These are phyloP conservation scores for Tremella mesenterica DNA, from an alignment of 768 basidiomycete species.

Conservation along the genomic window DNA sequence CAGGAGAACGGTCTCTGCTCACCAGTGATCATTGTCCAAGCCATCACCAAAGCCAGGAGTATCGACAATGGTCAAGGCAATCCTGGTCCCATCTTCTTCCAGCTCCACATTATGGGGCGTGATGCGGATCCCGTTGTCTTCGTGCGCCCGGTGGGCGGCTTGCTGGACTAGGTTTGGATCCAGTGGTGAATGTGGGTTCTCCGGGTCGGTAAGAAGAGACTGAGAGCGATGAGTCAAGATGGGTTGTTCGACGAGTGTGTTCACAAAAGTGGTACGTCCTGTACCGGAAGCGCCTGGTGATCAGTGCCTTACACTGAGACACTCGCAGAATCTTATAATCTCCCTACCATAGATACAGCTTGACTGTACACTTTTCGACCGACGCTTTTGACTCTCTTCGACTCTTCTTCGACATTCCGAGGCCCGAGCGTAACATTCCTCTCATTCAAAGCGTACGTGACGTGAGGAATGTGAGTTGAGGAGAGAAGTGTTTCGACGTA, in stretches of 20 bases:
- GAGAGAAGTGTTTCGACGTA: too few species aligned
- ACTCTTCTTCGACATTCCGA: neutral
- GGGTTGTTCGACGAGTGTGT: constrained; percentile 95
- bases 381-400: neutral
- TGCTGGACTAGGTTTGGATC: constrained; percentile 52
- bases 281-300: constrained; percentile 88
- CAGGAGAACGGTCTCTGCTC: constrained; percentile 43
- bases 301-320: too few species aligned
- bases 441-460: neutral
- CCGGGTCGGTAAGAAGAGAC: constrained; percentile 23
- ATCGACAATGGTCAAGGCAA: constrained; percentile 95
- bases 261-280: constrained; percentile 95
- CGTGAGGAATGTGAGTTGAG: neutral
- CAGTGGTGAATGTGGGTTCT: constrained; percentile 23
- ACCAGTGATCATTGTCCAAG: constrained; percentile 98
- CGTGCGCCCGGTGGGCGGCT: constrained; percentile 76
- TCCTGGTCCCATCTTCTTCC: constrained; percentile 96
- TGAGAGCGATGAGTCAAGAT: constrained; percentile 70
- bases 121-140: constrained; percentile 88
- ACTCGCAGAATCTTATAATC: too few species aligned
- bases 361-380: neutral
- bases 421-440: neutral
- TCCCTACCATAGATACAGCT: neutral
- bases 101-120: constrained; percentile 94
- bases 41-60: constrained; percentile 98